A percentile compares a stretch with the other conserved stretches of the same genome.
Conservation (phyloP, 2,329 filamentous ascomycete genomes). For the Fusarium nurragi region DNA sequence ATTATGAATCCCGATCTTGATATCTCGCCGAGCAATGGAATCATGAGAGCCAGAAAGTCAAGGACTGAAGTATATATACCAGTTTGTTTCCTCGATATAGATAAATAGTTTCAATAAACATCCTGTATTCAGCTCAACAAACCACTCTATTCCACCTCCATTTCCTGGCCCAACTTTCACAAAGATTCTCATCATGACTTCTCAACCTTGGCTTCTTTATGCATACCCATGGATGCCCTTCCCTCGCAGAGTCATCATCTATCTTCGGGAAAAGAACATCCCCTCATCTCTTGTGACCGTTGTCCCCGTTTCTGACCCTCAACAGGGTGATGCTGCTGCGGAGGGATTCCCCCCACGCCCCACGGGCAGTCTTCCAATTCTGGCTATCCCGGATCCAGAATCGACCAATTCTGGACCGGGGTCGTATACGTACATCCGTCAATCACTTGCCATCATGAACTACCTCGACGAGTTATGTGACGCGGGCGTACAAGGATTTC, state of each 20-base stretch:
- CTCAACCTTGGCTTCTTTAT: background rate
- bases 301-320: background rate
- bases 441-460: background rate
- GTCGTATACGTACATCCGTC: background rate
- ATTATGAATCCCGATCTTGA: too few relatives aligned
- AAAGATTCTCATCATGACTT: background rate
- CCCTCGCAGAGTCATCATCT: background rate
- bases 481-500: background rate
- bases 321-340: background rate
- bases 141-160: too few relatives aligned
- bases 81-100: too few relatives aligned
- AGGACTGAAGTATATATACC: too few relatives aligned
- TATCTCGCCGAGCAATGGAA: too few relatives aligned
- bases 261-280: background rate
- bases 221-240: background rate
- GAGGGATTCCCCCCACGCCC: background rate
- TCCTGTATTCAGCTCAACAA: too few relatives aligned
- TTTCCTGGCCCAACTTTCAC: too few relatives aligned
- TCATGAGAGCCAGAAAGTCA: too few relatives aligned
- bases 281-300: background rate
- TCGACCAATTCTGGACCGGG: too few relatives aligned
- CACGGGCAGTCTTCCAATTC: background rate
- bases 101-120: too few relatives aligned
- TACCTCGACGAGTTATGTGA: background rate
- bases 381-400: background rate